Evolutionary conservation across 2,329 filamentous ascomycete species (phyloP).

Genomic region (Trematosphaeria pertusa): DNA sequence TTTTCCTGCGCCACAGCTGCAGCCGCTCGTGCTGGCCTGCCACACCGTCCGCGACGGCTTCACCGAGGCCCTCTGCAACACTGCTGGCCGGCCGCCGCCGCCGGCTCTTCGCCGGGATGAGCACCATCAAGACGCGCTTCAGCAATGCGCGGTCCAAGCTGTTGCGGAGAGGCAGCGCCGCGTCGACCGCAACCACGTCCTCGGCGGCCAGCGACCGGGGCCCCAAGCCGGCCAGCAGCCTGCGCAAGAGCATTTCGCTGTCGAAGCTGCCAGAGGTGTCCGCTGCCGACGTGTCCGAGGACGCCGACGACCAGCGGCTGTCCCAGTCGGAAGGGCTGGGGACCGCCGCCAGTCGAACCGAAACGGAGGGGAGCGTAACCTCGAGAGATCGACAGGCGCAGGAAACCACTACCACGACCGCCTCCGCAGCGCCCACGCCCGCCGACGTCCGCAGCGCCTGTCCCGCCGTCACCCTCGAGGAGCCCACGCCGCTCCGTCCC

Average conservation of each 20-base stretch:
- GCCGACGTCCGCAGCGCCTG: slow-evolving; percentile 21
- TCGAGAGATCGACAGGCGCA: slow-evolving; percentile 27
- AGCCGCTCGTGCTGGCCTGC: too few species aligned
- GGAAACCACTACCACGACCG: slow-evolving; percentile 16
- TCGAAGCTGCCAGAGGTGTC: slow-evolving; percentile 37
- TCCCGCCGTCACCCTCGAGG: slow-evolving; percentile 41
- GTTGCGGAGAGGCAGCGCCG: slow-evolving; percentile 35
- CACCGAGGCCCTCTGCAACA: slow-evolving; percentile 8
- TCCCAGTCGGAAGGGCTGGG: slow-evolving; percentile 35
- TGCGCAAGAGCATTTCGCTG: slow-evolving; percentile 40
- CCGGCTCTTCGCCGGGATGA: slow-evolving; percentile 37
- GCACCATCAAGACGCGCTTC: slow-evolving; percentile 44
- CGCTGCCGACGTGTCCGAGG: slow-evolving; percentile 13
- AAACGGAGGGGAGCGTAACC: slow-evolving; percentile 18
- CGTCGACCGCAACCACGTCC: slow-evolving; percentile 31
- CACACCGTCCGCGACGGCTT: too few species aligned
- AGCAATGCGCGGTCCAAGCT: slow-evolving; percentile 39
- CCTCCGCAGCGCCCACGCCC: slow-evolving; percentile 15
- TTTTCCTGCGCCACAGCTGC: slow-evolving; percentile 17
- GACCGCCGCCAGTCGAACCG: slow-evolving; percentile 22
- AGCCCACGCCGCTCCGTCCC: slow-evolving; percentile 40
- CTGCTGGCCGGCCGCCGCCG: slow-evolving; percentile 28
- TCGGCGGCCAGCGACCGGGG: slow-evolving; percentile 35
- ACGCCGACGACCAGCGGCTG: slow-evolving; percentile 23
- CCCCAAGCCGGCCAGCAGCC: slow-evolving; percentile 18